Percentiles rank a stretch among this genome's conserved stretches.
These are phyloP conservation scores for Paraphaeosphaeria sporulosa DNA, from an alignment of 2,329 filamentous ascomycete genomes.

Conservation along the genomic window DNA sequence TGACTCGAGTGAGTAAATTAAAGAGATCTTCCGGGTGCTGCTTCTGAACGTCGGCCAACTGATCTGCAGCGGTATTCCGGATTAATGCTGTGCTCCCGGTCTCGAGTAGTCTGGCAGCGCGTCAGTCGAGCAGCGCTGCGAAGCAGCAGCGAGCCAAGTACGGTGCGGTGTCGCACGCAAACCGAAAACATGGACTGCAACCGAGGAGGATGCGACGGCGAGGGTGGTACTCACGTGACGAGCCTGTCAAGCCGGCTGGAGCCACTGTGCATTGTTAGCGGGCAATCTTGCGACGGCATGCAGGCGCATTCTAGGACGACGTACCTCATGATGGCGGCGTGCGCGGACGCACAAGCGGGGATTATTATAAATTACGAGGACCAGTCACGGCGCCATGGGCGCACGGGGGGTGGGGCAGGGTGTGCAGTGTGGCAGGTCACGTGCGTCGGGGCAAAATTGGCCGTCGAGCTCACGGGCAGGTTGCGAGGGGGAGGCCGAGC, in stretches of 20 bases:
- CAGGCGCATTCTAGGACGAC: neutral
- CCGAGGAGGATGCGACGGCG: neutral
- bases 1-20: conserved; percentile 88
- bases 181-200: neutral
- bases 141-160: neutral
- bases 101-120: conserved; percentile 75
- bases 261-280: conserved; percentile 13
- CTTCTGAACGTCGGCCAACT: conserved; percentile 97
- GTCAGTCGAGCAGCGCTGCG: neutral
- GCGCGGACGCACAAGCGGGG: neutral
- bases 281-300: neutral
- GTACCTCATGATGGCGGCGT: conserved; percentile 12
- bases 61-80: conserved; percentile 94
- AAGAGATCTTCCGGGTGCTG: conserved; percentile 97
- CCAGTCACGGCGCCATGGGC: conserved; percentile 12
- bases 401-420: neutral
- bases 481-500: conserved; percentile 4
- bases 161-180: neutral
- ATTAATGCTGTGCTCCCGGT: conserved; percentile 96
- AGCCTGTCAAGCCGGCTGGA: conserved; percentile 12
- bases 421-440: neutral
- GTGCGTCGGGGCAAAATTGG: conserved; percentile 13
- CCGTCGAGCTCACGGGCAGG: conserved; percentile 3
- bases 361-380: conserved; percentile 14
- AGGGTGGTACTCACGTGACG: conserved; percentile 6